phyloP scores from a whole-genome alignment of 1,139 yeast genomes.

The Pneumocystis carinii region DNA sequence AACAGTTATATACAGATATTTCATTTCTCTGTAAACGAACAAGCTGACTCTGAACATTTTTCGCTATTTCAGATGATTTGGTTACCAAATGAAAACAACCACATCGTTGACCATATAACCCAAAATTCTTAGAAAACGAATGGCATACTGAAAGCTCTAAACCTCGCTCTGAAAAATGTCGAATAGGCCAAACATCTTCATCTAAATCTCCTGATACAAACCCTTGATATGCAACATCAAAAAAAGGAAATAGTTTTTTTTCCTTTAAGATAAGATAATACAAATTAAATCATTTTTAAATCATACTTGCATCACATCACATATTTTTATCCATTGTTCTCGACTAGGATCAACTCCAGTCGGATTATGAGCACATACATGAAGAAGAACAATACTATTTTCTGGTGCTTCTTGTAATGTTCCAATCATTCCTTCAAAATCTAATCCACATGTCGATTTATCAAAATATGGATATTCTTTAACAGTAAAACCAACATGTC shows the following conservation, averaged over 20 bases:
- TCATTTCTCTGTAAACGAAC: constrained; percentile 70
- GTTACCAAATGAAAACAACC: constrained; percentile 63
- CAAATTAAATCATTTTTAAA: neutral
- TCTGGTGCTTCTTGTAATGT: constrained; percentile 23
- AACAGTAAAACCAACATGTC: constrained; percentile 45
- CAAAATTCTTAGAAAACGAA: constrained; percentile 95
- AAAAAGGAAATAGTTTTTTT: constrained; percentile 50
- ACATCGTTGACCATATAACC: constrained; percentile 88
- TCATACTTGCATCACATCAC: constrained; percentile 35
- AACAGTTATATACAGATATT: constrained; percentile 37
- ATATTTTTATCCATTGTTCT: constrained; percentile 65
- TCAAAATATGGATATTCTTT: constrained; percentile 69
- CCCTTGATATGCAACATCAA: constrained; percentile 93
- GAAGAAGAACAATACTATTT: constrained; percentile 58
- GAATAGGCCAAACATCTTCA: constrained; percentile 37
- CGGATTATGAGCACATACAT: constrained; percentile 95
- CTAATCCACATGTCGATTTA: constrained; percentile 44
- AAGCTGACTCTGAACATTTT: constrained; percentile 56
- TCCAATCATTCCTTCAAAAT: constrained; percentile 31
- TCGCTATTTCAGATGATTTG: constrained; percentile 20
- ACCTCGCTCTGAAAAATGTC: constrained; percentile 30
- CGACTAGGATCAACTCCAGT: constrained; percentile 80
- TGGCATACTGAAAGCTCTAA: constrained; percentile 58
- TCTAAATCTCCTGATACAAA: constrained; percentile 59
- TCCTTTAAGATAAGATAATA: constrained; percentile 15